Base-by-base conservation (phyloP, 768 basidiomycete species). In the Naganishia antarctica region DNA sequence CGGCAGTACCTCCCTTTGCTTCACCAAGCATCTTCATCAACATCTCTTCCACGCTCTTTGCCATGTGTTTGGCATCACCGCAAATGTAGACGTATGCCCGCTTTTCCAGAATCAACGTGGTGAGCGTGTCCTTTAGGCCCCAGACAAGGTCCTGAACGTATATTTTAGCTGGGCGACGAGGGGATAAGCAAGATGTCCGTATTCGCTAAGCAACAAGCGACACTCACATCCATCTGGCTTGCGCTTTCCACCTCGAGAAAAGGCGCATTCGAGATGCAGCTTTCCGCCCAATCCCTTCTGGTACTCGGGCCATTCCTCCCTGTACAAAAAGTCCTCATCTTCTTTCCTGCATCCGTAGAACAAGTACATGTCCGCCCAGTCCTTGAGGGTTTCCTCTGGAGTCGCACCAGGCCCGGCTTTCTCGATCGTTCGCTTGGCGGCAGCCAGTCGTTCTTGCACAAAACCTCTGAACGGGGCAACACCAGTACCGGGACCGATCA, bases 391-490 rank as follows among this genome's bases (percentile, higher is more conserved):
- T 32, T 59, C 32, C 40, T 63, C 53, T 1, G 66, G 50, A 7
- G 48, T 66, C 6, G 89, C 93, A 65, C 93, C 90, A 9, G 87
- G 84, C 8, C 94, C 94, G 72, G 93, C 93, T 84, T 97, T 97
- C 71, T 93, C 93, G 61, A 92, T 83, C 0, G 92, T 89, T 66
- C 91, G 91, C 66, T 90, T 88, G 13, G 93, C 96, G 32, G 98
- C 86, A 11, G 92, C 92, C 45, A 99, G 87, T 70, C 96, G 90
- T 77, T 99, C 96, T 79, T 99, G 96, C 9, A 98, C 84, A 78
- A 99, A 99, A 1, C 94, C 96, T 66, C 96, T 89, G 90, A 99
- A 99, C 9, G 96, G 96, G 48, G 96, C 96, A 62, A 99, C 92
- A 81, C 96, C 96, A 63, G 93, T 99, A 60, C 96, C 96, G 66